A percentile compares a stretch with the other conserved stretches of the same genome.
phyloP scores from a whole-genome alignment of 2,329 filamentous ascomycete genomes.

The Stylonectria norvegica region DNA sequence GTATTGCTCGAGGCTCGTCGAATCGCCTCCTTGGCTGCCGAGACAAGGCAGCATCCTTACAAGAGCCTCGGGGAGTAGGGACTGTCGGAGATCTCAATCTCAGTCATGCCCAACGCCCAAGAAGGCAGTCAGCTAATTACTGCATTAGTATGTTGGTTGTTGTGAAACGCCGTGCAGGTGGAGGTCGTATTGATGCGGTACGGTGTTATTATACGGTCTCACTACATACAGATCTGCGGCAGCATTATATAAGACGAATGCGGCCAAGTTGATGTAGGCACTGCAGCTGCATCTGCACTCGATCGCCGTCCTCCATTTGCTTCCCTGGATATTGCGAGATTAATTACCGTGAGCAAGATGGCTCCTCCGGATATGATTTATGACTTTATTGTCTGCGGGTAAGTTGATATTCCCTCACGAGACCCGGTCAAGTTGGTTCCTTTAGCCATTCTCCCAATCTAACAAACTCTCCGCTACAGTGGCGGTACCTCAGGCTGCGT shows the following conservation, averaged over 20 bases:
- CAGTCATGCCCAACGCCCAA: neutral
- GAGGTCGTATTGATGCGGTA: neutral
- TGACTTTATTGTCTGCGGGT: conserved; percentile 36
- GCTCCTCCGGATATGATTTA: too few species aligned
- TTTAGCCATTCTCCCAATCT: conserved; percentile 1
- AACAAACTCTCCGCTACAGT: conserved; percentile 12
- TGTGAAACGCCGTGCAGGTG: neutral
- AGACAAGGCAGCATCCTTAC: neutral
- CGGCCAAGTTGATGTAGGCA: neutral
- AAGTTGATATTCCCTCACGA: conserved; percentile 10
- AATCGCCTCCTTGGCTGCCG: neutral
- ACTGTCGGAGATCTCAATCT: neutral
- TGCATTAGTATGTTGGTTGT: too few species aligned
- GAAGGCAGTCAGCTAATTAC: too few species aligned
- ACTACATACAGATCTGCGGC: neutral
- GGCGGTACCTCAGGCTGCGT: conserved; percentile 39
- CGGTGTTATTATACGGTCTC: neutral
- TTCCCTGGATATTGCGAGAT: too few species aligned
- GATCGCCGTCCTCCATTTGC: too few species aligned
- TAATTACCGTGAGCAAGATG: too few species aligned
- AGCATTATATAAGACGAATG: neutral
- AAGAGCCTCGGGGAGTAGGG: neutral
- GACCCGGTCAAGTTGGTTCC: neutral
- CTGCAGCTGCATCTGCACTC: conserved; percentile 18
- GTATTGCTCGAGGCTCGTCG: neutral